Percentiles rank a stretch among this genome's conserved stretches.
Evolutionary conservation across 2,329 filamentous ascomycete genomes (phyloP).

Genomic region (Domatiomyces catenatus): DNA sequence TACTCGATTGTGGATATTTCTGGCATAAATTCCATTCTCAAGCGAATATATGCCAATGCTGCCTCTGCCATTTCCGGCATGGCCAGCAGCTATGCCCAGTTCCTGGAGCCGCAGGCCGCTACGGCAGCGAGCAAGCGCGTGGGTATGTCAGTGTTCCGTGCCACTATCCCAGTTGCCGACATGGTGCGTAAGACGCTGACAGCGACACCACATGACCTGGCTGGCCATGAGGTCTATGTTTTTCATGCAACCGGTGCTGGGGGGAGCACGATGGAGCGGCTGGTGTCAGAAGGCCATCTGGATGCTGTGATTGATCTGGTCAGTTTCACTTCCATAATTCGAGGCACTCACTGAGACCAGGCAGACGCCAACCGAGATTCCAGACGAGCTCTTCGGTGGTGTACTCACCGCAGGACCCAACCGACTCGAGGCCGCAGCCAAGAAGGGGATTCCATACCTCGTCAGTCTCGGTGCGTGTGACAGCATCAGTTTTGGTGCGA

Average conservation of each 20-base stretch:
- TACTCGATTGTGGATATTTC: conserved; percentile 58
- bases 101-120: conserved; percentile 1
- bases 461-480: conserved; percentile 42
- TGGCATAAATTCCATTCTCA: conserved; percentile 46
- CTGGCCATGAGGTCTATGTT: conserved; percentile 42
- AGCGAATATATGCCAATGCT: conserved; percentile 45
- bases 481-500: conserved; percentile 50
- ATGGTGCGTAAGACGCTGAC: conserved; percentile 29
- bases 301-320: conserved; percentile 50
- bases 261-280: conserved; percentile 52
- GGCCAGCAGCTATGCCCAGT: conserved; percentile 30
- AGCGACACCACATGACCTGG: conserved; percentile 14
- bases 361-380: conserved; percentile 52
- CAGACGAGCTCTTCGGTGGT: conserved; percentile 48
- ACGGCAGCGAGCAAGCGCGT: conserved; percentile 32
- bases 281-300: conserved; percentile 42
- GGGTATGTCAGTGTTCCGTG: conserved; percentile 59
- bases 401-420: conserved; percentile 44
- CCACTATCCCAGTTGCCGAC: conserved; percentile 53
- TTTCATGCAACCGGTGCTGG: conserved; percentile 59
- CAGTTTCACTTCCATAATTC: background rate
- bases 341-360: background rate
- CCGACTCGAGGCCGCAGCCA: conserved; percentile 43
- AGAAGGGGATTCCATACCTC: conserved; percentile 42
- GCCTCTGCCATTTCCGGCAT: conserved; percentile 46